Evolutionary conservation across 441 rosid genomes (phyloP), one percentile per base, ranked within the genome.

Genomic region (Manihot esculenta): DNA sequence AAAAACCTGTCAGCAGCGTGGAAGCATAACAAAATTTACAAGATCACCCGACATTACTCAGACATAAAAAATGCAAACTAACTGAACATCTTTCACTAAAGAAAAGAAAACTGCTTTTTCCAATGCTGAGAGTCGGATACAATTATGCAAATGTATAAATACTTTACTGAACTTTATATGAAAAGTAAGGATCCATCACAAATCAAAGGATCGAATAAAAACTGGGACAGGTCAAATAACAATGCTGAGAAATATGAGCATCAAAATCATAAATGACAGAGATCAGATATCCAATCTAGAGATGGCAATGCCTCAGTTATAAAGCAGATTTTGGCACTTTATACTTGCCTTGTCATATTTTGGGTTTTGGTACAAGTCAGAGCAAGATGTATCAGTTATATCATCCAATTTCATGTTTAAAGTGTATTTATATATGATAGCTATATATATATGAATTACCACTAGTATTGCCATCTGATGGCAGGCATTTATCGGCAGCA

Each of bases 401-500:
- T n/a, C n/a, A n/a, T n/a, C n/a, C n/a, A n/a, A n/a, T n/a, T n/a
- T n/a, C n/a, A n/a, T n/a, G n/a, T n/a, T n/a, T n/a, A n/a, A n/a
- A n/a, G n/a, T n/a, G n/a, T n/a, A n/a, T n/a, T n/a, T n/a, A n/a
- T n/a, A n/a, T n/a, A n/a, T n/a, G n/a, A n/a, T n/a, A n/a, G n/a
- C 2, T 30, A 30, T 30, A 30, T 30, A 30, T 30, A 30, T 30
- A 2, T 30, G 35, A 65, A 63, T 75, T 81, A 88, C 89, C 91
- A 70, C 83, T 79, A 50, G 79, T 72, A 67, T 80, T 74, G 61
- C 69, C 80, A 64, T 82, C 81, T 53, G 83, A 72, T 27, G 76
- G 71, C 65, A 65, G 74, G 30, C 24, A 74, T 47, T 72, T 73
- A 50, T 79, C 82, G 66, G 85, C 24, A 62, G 80, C 72, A 66